A percentile compares a stretch with the other conserved stretches of the same genome.
phyloP scores from a whole-genome alignment of 768 basidiomycete species.

The Termitomyces sp. region DNA sequence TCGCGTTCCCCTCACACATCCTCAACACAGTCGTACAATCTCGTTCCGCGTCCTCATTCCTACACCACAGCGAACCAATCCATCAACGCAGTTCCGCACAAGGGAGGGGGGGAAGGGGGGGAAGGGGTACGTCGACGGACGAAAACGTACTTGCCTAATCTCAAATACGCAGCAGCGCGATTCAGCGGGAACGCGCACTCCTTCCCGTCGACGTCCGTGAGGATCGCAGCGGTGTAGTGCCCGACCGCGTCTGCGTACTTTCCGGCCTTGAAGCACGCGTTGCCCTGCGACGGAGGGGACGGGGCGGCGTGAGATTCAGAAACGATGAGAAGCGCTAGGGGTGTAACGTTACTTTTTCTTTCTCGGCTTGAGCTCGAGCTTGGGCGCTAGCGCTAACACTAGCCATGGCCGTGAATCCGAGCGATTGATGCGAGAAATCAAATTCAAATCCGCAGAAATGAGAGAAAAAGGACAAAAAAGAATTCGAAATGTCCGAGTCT shows the following conservation, averaged over 20 bases:
- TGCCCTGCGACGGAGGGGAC: conserved; percentile 72
- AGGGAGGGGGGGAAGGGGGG: no score
- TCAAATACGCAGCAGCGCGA: conserved; percentile 87
- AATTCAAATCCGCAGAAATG: no score
- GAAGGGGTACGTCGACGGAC: no score
- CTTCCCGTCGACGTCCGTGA: conserved; percentile 50
- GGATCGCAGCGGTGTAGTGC: conserved; percentile 77
- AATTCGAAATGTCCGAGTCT: no score
- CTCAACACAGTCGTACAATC: conserved; percentile 68
- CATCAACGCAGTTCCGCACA: background rate
- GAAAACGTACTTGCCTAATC: conserved; percentile 85
- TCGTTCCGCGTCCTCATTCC: conserved; percentile 74
- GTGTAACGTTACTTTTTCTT: conserved; percentile 11
- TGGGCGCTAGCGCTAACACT: no score
- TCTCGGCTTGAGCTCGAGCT: conserved; percentile 10
- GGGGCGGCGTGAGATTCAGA: no score
- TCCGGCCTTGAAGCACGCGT: conserved; percentile 76
- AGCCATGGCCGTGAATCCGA: no score
- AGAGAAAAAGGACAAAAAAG: no score
- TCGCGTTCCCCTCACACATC: conserved; percentile 51
- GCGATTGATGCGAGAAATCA: no score
- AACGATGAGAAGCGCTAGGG: background rate
- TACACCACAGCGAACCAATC: conserved; percentile 22
- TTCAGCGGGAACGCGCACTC: conserved; percentile 81
- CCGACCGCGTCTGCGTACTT: conserved; percentile 79